phyloP scores from a whole-genome alignment of 139 green algal species.

The Gonium pectorale region DNA sequence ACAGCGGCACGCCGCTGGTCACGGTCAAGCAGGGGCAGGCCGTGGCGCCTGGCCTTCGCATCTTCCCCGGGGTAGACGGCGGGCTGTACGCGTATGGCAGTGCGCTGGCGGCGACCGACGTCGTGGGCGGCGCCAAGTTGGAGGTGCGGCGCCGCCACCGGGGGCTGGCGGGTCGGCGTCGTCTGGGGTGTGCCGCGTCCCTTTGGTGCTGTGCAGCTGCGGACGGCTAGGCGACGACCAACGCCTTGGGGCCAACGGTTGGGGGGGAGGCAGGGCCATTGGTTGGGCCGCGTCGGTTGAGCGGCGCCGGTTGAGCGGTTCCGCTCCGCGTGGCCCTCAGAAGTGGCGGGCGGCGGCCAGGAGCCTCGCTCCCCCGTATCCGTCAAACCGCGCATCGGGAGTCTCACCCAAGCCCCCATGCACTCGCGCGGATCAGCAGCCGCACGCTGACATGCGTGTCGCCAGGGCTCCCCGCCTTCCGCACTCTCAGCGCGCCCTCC shows the following conservation, averaged over 20 bases:
- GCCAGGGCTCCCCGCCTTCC: background rate
- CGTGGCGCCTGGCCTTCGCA: constrained; percentile 48
- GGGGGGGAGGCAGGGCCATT: no score
- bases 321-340: no score
- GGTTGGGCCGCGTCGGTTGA: no score
- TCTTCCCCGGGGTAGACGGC: constrained; percentile 94
- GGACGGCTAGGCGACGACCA: no score
- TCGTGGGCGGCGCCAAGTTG: constrained; percentile 38
- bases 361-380: no score
- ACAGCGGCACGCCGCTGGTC: constrained; percentile 84
- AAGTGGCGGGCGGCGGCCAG: no score
- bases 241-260: no score
- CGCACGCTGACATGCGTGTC: background rate
- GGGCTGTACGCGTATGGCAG: constrained; percentile 83
- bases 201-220: no score
- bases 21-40: constrained; percentile 53
- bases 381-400: no score
- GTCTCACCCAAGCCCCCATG: background rate
- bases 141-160: constrained; percentile 64
- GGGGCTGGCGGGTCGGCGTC: no score
- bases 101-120: background rate
- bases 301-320: no score
- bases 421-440: background rate
- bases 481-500: background rate
- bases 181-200: no score